A percentile compares a stretch with the other conserved stretches of the same genome.
These are phyloP conservation scores for Evernia prunastri DNA, from an alignment of 495 filamentous ascomycete species.

Conservation along the genomic window DNA sequence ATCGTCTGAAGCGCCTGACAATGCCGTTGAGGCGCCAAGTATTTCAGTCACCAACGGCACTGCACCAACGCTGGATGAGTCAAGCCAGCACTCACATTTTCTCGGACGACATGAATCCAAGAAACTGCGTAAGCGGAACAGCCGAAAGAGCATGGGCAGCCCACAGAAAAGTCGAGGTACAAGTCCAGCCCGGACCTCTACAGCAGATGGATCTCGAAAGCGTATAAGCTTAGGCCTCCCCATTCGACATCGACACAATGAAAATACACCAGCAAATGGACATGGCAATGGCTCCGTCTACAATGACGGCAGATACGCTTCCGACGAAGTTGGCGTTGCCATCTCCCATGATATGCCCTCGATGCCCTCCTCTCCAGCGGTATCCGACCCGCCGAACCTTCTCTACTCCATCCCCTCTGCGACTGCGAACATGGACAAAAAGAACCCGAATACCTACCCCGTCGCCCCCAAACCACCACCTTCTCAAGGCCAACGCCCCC, in stretches of 20 bases:
- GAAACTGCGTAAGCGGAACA: conserved; percentile 43
- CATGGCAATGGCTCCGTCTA: neutral
- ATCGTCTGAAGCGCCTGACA: conserved; percentile 10
- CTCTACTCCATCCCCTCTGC: conserved; percentile 44
- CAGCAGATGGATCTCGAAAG: conserved; percentile 6
- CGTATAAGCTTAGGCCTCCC: conserved; percentile 7
- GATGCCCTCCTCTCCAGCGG: conserved; percentile 4
- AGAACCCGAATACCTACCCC: conserved; percentile 34
- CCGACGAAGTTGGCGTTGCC: conserved; percentile 41
- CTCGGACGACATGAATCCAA: conserved; percentile 37
- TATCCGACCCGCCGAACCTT: conserved; percentile 24
- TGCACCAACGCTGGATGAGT: conserved; percentile 22
- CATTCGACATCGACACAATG: conserved; percentile 5
- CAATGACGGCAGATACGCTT: conserved; percentile 1
- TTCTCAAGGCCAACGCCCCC: conserved; percentile 7
- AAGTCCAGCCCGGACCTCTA: conserved; percentile 16
- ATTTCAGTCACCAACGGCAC: conserved; percentile 47
- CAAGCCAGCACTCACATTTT: conserved; percentile 25
- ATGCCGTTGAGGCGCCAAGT: conserved; percentile 34
- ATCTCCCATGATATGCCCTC: conserved; percentile 28
- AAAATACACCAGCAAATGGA: conserved; percentile 8
- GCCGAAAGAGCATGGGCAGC: conserved; percentile 38
- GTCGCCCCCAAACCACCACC: conserved; percentile 36
- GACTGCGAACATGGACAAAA: conserved; percentile 44
- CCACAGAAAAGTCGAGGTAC: conserved; percentile 27